These are phyloP conservation scores for Lentinula guzmanii DNA, from an alignment of 768 basidiomycete genomes.

Conservation along the genomic window DNA sequence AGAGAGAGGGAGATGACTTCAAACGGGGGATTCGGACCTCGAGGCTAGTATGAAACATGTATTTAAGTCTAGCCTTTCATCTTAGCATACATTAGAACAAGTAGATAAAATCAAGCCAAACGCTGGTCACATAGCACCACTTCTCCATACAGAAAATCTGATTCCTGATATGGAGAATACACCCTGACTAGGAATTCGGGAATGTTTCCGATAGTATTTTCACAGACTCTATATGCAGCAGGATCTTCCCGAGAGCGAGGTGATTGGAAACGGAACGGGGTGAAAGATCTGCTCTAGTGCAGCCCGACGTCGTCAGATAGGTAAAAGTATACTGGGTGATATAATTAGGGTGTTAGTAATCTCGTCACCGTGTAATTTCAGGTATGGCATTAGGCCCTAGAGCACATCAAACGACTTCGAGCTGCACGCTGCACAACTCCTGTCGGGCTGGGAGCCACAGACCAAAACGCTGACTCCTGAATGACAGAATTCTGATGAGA, in stretches of 20 bases:
- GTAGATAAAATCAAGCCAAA: slow-evolving; percentile 2
- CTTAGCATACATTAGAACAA: background rate
- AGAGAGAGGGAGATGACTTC: background rate
- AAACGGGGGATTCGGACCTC: background rate
- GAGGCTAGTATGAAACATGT: background rate
- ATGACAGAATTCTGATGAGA: background rate
- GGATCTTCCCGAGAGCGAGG: slow-evolving; percentile 1
- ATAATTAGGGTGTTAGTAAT: too few relatives aligned
- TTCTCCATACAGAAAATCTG: slow-evolving; percentile 1
- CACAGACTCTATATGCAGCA: background rate
- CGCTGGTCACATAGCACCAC: background rate
- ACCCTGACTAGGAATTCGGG: slow-evolving; percentile 3
- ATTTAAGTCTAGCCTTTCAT: slow-evolving; percentile 1
- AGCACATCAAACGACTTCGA: too few relatives aligned
- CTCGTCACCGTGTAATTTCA: too few relatives aligned
- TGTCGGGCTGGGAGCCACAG: background rate
- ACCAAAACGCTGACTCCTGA: background rate
- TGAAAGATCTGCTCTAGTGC: background rate
- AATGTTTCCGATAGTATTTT: slow-evolving; percentile 3
- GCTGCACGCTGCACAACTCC: too few relatives aligned
- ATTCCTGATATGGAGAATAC: background rate
- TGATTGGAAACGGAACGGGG: background rate
- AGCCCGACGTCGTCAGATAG: background rate
- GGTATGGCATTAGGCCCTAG: too few relatives aligned
- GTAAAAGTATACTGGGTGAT: too few relatives aligned